Evolutionary conservation across 176 grass and related monocot species (phyloP).

Genomic region (Carex parvula): DNA sequence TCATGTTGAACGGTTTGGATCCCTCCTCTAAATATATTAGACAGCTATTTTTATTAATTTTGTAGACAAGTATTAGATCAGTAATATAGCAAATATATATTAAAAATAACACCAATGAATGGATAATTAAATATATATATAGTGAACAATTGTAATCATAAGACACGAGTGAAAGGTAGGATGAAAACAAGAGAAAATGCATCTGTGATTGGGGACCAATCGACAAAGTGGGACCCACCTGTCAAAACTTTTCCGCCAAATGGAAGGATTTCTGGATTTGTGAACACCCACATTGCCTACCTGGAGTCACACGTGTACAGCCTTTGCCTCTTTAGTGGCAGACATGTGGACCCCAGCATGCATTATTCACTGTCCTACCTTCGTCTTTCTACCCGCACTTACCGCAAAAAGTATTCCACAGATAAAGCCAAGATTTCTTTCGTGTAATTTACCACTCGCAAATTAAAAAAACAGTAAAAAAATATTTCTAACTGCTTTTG

Average conservation of each 20-base stretch:
- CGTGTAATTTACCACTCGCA: neutral
- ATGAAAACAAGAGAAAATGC: constrained; percentile 11
- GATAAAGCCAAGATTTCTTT: neutral
- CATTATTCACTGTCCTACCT: constrained; percentile 12
- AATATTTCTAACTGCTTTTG: neutral
- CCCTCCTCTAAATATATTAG: too few relatives aligned
- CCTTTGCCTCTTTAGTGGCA: constrained; percentile 23
- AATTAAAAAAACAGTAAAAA: neutral
- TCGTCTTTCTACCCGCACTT: constrained; percentile 2
- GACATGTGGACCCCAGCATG: constrained; percentile 13
- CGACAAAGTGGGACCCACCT: neutral
- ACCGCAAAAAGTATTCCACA: neutral
- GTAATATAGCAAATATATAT: too few relatives aligned
- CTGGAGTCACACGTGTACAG: constrained; percentile 25
- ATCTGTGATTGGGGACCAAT: constrained; percentile 19
- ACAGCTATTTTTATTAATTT: too few relatives aligned
- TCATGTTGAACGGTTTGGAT: too few relatives aligned
- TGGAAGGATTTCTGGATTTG: constrained; percentile 9
- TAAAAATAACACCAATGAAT: too few relatives aligned
- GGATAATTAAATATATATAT: too few relatives aligned
- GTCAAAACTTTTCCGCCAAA: neutral
- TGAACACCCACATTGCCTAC: neutral
- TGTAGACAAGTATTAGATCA: too few relatives aligned
- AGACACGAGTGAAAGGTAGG: constrained; percentile 10
- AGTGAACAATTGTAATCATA: constrained; percentile 9